phyloP scores from a whole-genome alignment of 1,284 basidiomycete genomes.

The Ustilago sp. region DNA sequence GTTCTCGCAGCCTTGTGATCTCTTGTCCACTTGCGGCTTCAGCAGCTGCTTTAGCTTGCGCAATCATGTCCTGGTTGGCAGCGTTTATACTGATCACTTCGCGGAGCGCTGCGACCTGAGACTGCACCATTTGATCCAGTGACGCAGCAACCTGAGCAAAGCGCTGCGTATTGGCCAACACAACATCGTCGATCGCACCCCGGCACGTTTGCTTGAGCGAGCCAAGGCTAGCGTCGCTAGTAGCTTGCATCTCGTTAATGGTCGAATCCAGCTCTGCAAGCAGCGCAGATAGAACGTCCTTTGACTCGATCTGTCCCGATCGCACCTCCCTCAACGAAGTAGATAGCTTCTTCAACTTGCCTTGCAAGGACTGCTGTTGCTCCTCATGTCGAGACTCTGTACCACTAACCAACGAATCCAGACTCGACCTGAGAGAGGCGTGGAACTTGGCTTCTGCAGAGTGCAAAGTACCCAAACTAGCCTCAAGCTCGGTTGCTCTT shows the following conservation, averaged over 20 bases:
- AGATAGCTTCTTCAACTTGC: conserved; percentile 26
- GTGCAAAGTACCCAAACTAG: conserved; percentile 77
- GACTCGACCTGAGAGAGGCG: conserved; percentile 71
- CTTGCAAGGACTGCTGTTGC: conserved; percentile 72
- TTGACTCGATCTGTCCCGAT: conserved; percentile 65
- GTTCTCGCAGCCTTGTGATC: conserved; percentile 77
- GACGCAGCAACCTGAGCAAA: conserved; percentile 65
- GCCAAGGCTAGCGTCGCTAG: conserved; percentile 73
- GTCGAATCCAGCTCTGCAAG: conserved; percentile 76
- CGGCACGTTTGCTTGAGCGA: conserved; percentile 69
- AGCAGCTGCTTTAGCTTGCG: conserved; percentile 74
- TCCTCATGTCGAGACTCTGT: conserved; percentile 75
- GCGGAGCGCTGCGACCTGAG: conserved; percentile 76
- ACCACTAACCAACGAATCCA: conserved; percentile 63
- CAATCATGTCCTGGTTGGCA: conserved; percentile 36
- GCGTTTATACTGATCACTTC: conserved; percentile 76
- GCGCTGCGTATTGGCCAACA: conserved; percentile 29
- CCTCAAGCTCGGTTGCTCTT: conserved; percentile 74
- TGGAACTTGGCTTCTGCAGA: conserved; percentile 75
- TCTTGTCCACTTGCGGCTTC: conserved; percentile 74
- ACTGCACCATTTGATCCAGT: conserved; percentile 67
- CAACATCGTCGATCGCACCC: conserved; percentile 68
- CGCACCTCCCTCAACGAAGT: conserved; percentile 36
- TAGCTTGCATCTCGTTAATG: conserved; percentile 75
- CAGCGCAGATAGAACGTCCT: conserved; percentile 74